phyloP scores from a whole-genome alignment of 805 yeast genomes.

The Candida gorgasii region DNA sequence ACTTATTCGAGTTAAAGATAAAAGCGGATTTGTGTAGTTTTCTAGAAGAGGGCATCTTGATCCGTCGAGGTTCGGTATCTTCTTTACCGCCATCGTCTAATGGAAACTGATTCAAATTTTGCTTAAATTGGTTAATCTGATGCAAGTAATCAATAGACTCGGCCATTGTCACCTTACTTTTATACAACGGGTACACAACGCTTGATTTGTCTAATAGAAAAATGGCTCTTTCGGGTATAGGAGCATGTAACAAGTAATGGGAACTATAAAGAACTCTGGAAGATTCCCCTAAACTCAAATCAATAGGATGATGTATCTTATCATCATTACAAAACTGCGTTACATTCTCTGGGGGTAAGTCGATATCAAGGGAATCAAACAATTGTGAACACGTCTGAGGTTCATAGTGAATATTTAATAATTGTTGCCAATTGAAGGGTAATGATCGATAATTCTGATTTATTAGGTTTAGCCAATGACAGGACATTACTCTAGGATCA shows the following conservation, averaged over 20 bases:
- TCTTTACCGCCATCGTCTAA: neutral
- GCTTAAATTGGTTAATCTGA: neutral
- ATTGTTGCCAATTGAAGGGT: slow-evolving; percentile 7
- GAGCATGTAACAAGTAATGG: neutral
- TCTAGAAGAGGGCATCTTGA: too few species aligned
- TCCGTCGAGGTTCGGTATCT: too few species aligned
- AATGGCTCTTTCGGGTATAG: slow-evolving; percentile 6
- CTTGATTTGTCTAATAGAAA: slow-evolving; percentile 5
- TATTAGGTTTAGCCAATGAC: neutral
- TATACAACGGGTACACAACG: neutral
- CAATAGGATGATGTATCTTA: neutral
- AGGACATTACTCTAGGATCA: slow-evolving; percentile 1
- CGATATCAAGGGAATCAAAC: neutral
- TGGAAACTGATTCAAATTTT: neutral
- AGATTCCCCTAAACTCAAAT: neutral
- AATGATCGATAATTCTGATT: neutral
- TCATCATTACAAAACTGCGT: neutral
- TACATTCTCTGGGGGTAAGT: neutral
- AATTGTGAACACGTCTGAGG: neutral
- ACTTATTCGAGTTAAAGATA: neutral
- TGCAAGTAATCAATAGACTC: neutral
- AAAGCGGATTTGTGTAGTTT: neutral
- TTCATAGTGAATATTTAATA: neutral
- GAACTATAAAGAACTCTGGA: neutral
- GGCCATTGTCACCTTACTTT: neutral